These are phyloP conservation scores for Sanghuangporus weigelae DNA, from an alignment of 1,284 basidiomycete species.

Conservation along the genomic window DNA sequence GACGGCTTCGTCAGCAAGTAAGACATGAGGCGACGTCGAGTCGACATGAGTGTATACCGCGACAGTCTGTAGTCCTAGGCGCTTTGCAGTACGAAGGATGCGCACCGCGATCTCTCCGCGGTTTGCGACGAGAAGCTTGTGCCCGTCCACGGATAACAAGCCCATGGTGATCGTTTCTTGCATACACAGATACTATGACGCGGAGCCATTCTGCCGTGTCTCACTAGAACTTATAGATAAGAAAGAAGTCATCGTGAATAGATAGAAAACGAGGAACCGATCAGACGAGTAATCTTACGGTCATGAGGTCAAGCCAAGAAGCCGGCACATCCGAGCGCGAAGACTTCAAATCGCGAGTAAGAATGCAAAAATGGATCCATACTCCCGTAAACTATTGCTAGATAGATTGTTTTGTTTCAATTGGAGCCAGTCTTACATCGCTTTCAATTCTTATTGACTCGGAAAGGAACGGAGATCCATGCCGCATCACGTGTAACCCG, in stretches of 20 bases:
- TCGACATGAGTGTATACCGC: slow-evolving; percentile 53
- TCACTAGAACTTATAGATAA: not conserved
- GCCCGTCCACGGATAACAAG: slow-evolving; percentile 12
- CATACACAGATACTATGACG: not conserved
- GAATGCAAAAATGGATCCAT: not conserved
- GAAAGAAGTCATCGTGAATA: not conserved
- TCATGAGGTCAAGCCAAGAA: not conserved
- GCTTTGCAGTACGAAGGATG: slow-evolving; percentile 48
- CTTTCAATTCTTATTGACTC: not conserved
- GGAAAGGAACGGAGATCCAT: not conserved
- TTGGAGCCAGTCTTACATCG: not conserved
- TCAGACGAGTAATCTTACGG: not conserved
- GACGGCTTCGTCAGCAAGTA: slow-evolving; percentile 44
- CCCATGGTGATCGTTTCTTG: not conserved
- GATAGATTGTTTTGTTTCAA: not conserved
- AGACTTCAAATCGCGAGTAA: not conserved
- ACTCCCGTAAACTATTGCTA: not conserved
- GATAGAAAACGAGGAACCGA: not conserved
- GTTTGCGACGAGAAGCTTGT: slow-evolving; percentile 44
- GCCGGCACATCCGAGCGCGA: not conserved
- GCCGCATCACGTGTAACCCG: not conserved
- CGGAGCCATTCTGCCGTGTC: not conserved
- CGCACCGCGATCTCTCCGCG: slow-evolving; percentile 52
- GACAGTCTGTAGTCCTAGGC: slow-evolving; percentile 42
- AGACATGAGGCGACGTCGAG: slow-evolving; percentile 48